Evolutionary conservation across 1,139 yeast species (phyloP), one percentile per base, ranked within the genome.

Genomic region (Suhomyces kunorum): DNA sequence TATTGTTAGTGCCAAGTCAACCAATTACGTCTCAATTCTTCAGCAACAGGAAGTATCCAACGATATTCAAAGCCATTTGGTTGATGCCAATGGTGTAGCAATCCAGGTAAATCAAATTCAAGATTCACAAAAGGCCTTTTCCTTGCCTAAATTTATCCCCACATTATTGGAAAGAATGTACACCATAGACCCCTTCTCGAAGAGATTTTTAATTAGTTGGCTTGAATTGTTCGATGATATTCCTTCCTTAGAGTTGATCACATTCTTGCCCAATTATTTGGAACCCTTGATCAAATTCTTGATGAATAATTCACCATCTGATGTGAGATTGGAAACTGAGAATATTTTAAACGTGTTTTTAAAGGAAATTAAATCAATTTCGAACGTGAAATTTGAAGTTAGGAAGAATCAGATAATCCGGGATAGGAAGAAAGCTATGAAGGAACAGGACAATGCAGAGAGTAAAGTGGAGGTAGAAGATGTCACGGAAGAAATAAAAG

Each of bases 161-260:
- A 71, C 95, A 7, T 67, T 94, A 36, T 80, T 87, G 50, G 98
- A 94, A 59, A 73, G 98, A 49, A 87, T 94, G 66, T 88, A 88
- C 56, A 92, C 92, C 2, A 83, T 87, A 26, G 95, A 92, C 53
- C 97, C 98, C 4, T 87, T 87, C 57, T 90, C 98, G 0, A 77
- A 96, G 50, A 85, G 89, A 66, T 92, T 92, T 54, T 68, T 94
- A 45, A 92, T 92, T 8, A 85, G 95, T 37, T 94, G 98, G 98
- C 75, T 94, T 37, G 87, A 89, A 44, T 75, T 94, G 17, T 71
- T 94, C 38, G 95, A 92, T 60, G 89, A 94, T 16, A 88, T 92
- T 11, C 98, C 99, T 0, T 94, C 92, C 36, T 70, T 92, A 45
- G 97, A 92, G 53, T 68, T 94, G 45, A 82, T 92, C 16, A 79